phyloP scores from a whole-genome alignment of 352 stramenopile genomes.

The Phytopythium vexans region DNA sequence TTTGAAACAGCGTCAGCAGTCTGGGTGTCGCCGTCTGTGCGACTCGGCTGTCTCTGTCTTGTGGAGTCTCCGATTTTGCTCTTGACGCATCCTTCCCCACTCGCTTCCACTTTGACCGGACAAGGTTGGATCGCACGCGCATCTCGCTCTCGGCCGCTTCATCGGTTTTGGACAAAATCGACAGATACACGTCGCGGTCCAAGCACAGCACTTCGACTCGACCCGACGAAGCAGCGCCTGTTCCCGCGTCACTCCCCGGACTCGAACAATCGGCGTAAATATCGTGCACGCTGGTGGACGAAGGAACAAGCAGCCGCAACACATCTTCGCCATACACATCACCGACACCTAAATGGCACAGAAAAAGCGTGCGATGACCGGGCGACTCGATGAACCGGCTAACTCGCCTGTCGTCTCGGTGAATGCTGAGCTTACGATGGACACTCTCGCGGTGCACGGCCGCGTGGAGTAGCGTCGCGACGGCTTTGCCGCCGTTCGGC shows the following conservation, averaged over 20 bases:
- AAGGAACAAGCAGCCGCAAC: constrained; percentile 20
- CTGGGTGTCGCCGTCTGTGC: constrained; percentile 30
- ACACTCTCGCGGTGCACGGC: constrained; percentile 8
- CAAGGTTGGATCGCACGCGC: constrained; percentile 21
- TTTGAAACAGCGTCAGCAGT: constrained; percentile 63
- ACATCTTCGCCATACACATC: constrained; percentile 59
- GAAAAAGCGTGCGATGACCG: constrained; percentile 12
- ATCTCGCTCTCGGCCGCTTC: constrained; percentile 48
- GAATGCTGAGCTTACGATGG: constrained; percentile 12
- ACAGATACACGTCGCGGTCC: constrained; percentile 26
- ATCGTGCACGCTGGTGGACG: constrained; percentile 31
- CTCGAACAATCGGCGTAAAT: constrained; percentile 24
- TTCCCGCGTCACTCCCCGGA: background rate
- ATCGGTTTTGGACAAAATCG: constrained; percentile 40
- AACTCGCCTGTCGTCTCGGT: background rate
- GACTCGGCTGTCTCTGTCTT: constrained; percentile 1
- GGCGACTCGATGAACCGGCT: background rate
- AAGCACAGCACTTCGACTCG: constrained; percentile 35
- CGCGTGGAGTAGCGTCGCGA: constrained; percentile 2
- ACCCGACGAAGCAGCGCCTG: background rate
- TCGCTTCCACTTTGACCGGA: constrained; percentile 47
- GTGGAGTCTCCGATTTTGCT: constrained; percentile 10
- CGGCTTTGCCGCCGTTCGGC: background rate
- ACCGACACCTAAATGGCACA: constrained; percentile 36
- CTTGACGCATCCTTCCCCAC: constrained; percentile 19